These are phyloP conservation scores for Dovyalis caffra DNA, from an alignment of 345 rosid genomes.

Conservation along the genomic window DNA sequence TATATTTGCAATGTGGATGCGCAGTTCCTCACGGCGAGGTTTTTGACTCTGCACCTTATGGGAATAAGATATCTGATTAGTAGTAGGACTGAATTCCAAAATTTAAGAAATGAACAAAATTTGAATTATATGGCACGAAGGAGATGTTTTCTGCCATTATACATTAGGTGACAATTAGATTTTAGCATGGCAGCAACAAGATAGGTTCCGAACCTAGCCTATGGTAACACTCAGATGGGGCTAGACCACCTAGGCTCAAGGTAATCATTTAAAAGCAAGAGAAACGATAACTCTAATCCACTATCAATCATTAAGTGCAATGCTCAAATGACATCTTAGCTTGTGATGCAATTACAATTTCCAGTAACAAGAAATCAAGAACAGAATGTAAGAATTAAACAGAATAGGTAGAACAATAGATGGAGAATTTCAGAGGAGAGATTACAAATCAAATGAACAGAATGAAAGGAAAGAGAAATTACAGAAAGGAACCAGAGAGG, in stretches of 20 bases:
- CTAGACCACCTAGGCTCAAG: not conserved
- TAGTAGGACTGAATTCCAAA: not conserved
- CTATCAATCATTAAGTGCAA: not conserved
- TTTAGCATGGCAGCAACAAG: not conserved
- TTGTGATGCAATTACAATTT: too few species aligned
- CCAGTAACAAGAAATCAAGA: too few species aligned
- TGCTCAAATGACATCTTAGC: not conserved
- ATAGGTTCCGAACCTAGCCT: not conserved
- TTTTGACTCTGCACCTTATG: slow-evolving; percentile 66
- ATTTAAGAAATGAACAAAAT: not conserved
- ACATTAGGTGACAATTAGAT: not conserved
- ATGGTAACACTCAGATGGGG: not conserved
- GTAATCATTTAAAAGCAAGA: too few species aligned
- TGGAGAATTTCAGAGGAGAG: too few species aligned
- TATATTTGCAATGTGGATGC: slow-evolving; percentile 79
- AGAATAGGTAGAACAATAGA: too few species aligned
- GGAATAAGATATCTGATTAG: not conserved
- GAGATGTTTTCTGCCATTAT: not conserved
- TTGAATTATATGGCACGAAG: not conserved
- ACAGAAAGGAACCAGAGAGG: too few species aligned
- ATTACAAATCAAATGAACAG: too few species aligned
- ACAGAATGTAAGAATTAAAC: too few species aligned
- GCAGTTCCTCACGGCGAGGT: slow-evolving; percentile 93
- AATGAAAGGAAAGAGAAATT: too few species aligned
- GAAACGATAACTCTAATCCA: not conserved